Percentiles rank a stretch among this genome's conserved stretches.
These are phyloP conservation scores for Phytophthora capsici DNA, from an alignment of 352 stramenopile genomes.

Conservation along the genomic window DNA sequence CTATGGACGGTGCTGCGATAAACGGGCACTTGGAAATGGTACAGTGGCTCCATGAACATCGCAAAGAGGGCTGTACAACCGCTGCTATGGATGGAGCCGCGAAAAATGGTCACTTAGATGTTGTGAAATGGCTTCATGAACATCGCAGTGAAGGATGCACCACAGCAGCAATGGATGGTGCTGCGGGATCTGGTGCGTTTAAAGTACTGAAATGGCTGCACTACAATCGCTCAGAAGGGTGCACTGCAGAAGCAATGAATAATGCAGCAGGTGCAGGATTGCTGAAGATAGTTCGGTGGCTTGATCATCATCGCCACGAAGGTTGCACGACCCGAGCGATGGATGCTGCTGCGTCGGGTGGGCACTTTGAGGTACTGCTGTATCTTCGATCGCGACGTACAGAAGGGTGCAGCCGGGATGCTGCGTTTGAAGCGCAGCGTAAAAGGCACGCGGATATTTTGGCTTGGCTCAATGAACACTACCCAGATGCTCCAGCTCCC, in stretches of 20 bases:
- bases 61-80: constrained; percentile 24
- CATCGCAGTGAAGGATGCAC: constrained; percentile 33
- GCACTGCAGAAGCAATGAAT: constrained; percentile 30
- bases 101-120: constrained; percentile 23
- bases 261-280: constrained; percentile 23
- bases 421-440: constrained; percentile 32
- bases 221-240: constrained; percentile 34
- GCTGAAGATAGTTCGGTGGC: constrained; percentile 34
- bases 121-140: constrained; percentile 33
- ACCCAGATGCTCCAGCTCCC: constrained; percentile 26
- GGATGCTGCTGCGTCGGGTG: constrained; percentile 35
- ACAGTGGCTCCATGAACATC: constrained; percentile 33
- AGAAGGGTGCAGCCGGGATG: constrained; percentile 35
- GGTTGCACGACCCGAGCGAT: constrained; percentile 34
- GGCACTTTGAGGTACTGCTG: constrained; percentile 35
- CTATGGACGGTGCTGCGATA: constrained; percentile 32
- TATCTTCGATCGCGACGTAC: constrained; percentile 23
- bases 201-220: constrained; percentile 30
- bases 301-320: constrained; percentile 27
- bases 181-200: constrained; percentile 17
- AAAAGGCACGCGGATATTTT: constrained; percentile 33
- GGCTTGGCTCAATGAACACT: constrained; percentile 38
- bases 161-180: constrained; percentile 31
- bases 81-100: constrained; percentile 30
- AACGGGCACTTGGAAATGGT: constrained; percentile 37